Conservation (phyloP, 2,329 filamentous ascomycete species). For the Xylaria polymorpha region DNA sequence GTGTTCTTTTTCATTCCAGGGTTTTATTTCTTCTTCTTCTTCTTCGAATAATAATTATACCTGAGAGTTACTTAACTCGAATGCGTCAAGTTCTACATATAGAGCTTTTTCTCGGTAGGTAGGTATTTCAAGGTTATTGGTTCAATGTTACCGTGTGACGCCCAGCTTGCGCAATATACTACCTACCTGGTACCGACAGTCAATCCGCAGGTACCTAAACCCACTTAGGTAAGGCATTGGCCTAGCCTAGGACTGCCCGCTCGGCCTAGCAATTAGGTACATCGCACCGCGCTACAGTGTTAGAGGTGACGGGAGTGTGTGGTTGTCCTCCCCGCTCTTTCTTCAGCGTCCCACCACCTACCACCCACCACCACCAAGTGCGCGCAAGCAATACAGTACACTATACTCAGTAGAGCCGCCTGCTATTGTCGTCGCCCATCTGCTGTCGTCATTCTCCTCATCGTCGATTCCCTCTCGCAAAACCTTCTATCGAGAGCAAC, state of each 20-base stretch:
- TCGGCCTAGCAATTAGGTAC: background rate
- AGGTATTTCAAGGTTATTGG: background rate
- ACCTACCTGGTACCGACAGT: background rate
- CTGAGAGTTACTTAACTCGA: background rate
- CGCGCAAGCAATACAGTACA: background rate
- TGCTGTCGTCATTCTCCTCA: constrained; percentile 38
- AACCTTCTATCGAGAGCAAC: constrained; percentile 14
- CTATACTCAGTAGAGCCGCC: constrained; percentile 23
- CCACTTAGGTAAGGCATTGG: background rate
- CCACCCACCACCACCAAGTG: constrained; percentile 7
- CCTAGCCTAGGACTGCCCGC: constrained; percentile 7
- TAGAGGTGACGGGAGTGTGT: constrained; percentile 12
- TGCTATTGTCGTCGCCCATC: constrained; percentile 32
- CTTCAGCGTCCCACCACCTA: constrained; percentile 22
- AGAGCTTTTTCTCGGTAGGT: background rate
- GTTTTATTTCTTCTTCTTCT: background rate
- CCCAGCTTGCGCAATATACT: constrained; percentile 18
- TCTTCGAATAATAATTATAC: background rate
- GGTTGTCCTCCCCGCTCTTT: constrained; percentile 29
- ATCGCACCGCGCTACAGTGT: background rate
- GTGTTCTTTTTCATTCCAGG: background rate
- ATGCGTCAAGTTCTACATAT: background rate
- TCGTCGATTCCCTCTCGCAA: constrained; percentile 26
- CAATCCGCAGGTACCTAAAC: background rate
- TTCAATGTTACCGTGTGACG: background rate